These are phyloP conservation scores for Quercus variabilis DNA, from an alignment of 306 rosid genomes.

Conservation along the genomic window DNA sequence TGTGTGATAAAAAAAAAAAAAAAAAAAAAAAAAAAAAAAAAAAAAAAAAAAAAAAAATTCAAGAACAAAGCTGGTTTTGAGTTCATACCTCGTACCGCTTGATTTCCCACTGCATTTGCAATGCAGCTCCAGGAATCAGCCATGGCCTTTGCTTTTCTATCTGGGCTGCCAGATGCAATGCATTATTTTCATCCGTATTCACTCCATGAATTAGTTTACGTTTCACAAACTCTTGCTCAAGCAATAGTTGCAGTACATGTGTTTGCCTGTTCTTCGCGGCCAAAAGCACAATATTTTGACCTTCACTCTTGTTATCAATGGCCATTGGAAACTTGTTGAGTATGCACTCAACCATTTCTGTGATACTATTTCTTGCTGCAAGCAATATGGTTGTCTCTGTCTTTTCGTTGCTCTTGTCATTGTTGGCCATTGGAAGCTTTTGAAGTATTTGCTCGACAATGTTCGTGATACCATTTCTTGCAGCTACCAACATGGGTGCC, in stretches of 20 bases:
- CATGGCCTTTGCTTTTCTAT: constrained; percentile 37
- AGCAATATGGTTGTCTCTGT: constrained; percentile 40
- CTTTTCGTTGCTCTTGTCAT: not conserved
- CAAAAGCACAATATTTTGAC: constrained; percentile 50
- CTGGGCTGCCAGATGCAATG: constrained; percentile 60
- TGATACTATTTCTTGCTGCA: constrained; percentile 62
- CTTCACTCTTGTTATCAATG: constrained; percentile 31
- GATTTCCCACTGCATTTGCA: constrained; percentile 72
- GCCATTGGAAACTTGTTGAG: constrained; percentile 48
- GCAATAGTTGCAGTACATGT: constrained; percentile 38
- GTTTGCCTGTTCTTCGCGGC: constrained; percentile 67
- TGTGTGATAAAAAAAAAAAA: too few relatives aligned
- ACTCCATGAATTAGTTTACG: constrained; percentile 36
- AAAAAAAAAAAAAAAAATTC: too few relatives aligned
- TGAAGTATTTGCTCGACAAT: too few relatives aligned
- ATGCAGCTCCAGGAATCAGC: constrained; percentile 49
- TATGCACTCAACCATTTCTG: constrained; percentile 47
- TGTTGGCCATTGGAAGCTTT: too few relatives aligned
- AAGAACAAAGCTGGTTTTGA: too few relatives aligned
- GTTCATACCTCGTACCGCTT: constrained; percentile 52
- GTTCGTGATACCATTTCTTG: too few relatives aligned
- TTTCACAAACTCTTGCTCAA: not conserved
- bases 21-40: too few relatives aligned
- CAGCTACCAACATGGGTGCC: too few relatives aligned
- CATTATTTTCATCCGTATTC: constrained; percentile 51